These are phyloP conservation scores for Lactarius psammicola DNA, from an alignment of 768 basidiomycete species.

Conservation along the genomic window DNA sequence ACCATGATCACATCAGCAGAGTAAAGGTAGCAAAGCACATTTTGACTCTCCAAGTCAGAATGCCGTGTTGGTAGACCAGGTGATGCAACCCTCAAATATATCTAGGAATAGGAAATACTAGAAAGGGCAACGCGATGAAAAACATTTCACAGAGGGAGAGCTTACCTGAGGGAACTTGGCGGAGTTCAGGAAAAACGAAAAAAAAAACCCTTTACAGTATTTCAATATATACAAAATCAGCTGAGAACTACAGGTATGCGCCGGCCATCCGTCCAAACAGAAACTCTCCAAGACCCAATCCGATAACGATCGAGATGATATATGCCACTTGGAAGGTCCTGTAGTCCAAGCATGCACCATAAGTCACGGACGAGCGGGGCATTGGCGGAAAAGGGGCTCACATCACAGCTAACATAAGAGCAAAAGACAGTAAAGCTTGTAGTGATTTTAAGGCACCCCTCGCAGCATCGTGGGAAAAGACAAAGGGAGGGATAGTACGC, in stretches of 20 bases:
- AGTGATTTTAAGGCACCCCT: conserved; percentile 64
- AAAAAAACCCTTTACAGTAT: background rate
- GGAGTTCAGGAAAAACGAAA: background rate
- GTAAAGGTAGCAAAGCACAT: conserved; percentile 41
- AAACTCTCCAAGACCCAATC: conserved; percentile 72
- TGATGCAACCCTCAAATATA: no score
- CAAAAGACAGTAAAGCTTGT: conserved; percentile 62
- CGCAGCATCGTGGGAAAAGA: conserved; percentile 61
- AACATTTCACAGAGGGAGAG: conserved; percentile 8
- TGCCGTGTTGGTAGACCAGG: no score
- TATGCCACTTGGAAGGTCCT: conserved; percentile 87
- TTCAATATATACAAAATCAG: background rate
- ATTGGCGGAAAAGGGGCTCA: conserved; percentile 39
- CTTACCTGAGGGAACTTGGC: no score
- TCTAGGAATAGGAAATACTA: background rate
- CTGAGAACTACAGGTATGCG: conserved; percentile 11
- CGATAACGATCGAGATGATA: conserved; percentile 68
- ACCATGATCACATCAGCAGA: conserved; percentile 42
- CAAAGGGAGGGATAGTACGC: conserved; percentile 61
- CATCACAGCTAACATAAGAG: conserved; percentile 83
- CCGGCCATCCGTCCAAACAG: conserved; percentile 58
- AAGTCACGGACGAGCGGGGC: conserved; percentile 1
- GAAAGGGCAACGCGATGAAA: conserved; percentile 18
- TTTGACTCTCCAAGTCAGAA: conserved; percentile 4
- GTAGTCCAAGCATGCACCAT: conserved; percentile 24